These are phyloP conservation scores for Tanozyma kutaoensis DNA, from an alignment of 805 yeast species.

Conservation along the genomic window DNA sequence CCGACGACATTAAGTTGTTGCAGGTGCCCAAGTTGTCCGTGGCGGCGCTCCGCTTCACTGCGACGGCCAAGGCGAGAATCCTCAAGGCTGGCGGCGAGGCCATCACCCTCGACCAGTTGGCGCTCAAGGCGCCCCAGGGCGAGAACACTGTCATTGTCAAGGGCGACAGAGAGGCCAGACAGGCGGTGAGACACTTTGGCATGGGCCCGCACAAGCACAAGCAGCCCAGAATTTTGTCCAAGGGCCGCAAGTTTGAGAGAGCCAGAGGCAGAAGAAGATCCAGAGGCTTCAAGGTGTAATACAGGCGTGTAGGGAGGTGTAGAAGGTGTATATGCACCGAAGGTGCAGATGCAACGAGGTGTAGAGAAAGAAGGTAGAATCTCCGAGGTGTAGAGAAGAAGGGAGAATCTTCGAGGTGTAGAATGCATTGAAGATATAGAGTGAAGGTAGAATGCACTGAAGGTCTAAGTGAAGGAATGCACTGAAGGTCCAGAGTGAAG, in stretches of 20 bases:
- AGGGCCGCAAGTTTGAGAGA: constrained; percentile 99
- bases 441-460: too few relatives aligned
- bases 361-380: too few relatives aligned
- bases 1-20: constrained; percentile 91
- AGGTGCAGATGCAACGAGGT: too few relatives aligned
- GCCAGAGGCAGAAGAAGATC: constrained; percentile 99
- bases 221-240: constrained; percentile 97
- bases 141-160: constrained; percentile 94
- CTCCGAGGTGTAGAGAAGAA: too few relatives aligned
- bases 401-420: too few relatives aligned
- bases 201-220: constrained; percentile 99
- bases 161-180: constrained; percentile 99
- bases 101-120: constrained; percentile 98
- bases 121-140: constrained; percentile 99
- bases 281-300: constrained; percentile 99
- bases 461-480: too few relatives aligned
- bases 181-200: constrained; percentile 99
- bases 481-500: too few relatives aligned
- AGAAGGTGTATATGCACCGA: too few relatives aligned
- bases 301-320: too few relatives aligned
- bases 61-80: constrained; percentile 96
- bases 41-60: constrained; percentile 99
- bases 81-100: constrained; percentile 99
- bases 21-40: constrained; percentile 94
- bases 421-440: too few relatives aligned